phyloP scores from a whole-genome alignment of 2,329 filamentous ascomycete species.

The Aspergillus clavatus region DNA sequence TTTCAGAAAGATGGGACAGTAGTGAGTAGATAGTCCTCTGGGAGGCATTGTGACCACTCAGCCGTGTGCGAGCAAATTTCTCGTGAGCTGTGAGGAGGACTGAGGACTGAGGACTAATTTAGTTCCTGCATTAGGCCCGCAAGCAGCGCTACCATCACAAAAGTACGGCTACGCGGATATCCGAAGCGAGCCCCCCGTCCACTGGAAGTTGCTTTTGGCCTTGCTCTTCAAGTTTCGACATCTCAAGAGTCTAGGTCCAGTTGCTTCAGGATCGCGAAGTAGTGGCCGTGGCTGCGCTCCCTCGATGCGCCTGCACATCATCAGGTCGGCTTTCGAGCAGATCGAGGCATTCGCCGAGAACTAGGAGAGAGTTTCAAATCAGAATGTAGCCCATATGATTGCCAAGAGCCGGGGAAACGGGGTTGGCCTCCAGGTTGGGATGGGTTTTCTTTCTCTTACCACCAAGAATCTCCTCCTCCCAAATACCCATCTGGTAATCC shows the following conservation, averaged over 20 bases:
- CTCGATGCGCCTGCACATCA: slow-evolving; percentile 17
- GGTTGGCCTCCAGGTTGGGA: background rate
- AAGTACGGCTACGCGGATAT: background rate
- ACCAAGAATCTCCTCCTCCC: slow-evolving; percentile 85
- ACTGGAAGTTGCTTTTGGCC: background rate
- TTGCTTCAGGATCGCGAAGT: slow-evolving; percentile 23
- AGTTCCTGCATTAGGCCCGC: slow-evolving; percentile 5
- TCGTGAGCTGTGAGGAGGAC: background rate
- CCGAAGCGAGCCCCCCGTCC: background rate
- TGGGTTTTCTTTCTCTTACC: slow-evolving; percentile 57
- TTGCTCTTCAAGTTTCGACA: background rate
- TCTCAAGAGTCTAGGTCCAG: background rate
- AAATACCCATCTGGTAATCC: slow-evolving; percentile 95
- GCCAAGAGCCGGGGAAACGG: background rate
- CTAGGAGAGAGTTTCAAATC: slow-evolving; percentile 27
- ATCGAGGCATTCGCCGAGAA: slow-evolving; percentile 51
- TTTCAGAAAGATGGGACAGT: too few species aligned
- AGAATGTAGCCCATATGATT: background rate
- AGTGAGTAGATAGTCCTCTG: too few species aligned
- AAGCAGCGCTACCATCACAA: slow-evolving; percentile 3
- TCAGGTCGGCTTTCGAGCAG: slow-evolving; percentile 42
- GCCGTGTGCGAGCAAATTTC: too few species aligned
- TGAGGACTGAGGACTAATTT: slow-evolving; percentile 2
- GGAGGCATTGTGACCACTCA: too few species aligned
- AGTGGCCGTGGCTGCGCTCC: slow-evolving; percentile 16